Conservation (phyloP, 2,329 filamentous ascomycete species). For the Paracoccidioides brasiliensis region DNA sequence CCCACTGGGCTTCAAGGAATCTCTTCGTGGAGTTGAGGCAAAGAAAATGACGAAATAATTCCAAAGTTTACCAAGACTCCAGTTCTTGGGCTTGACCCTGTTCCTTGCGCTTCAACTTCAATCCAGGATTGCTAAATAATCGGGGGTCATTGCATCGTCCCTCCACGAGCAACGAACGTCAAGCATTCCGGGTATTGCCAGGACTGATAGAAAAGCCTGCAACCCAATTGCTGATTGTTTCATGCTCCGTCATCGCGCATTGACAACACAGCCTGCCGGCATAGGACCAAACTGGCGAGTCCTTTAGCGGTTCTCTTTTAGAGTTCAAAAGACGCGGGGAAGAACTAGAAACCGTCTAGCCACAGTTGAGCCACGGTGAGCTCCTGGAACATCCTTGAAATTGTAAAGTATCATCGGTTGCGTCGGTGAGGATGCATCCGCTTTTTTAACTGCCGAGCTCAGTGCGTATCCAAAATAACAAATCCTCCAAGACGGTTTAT, state of each 20-base stretch:
- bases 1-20: too few relatives aligned
- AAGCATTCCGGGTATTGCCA: neutral
- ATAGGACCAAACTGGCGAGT: neutral
- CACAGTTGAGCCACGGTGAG: neutral
- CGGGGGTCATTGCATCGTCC: too few relatives aligned
- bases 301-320: neutral
- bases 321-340: neutral
- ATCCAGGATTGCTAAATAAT: too few relatives aligned
- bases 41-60: too few relatives aligned
- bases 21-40: too few relatives aligned
- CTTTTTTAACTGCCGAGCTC: neutral
- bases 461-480: neutral
- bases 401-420: slow-evolving; percentile 2
- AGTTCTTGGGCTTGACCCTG: too few relatives aligned
- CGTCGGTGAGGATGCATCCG: neutral
- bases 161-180: neutral
- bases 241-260: neutral
- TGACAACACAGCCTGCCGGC: neutral
- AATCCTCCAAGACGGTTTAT: neutral
- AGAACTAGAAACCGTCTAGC: neutral
- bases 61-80: too few relatives aligned
- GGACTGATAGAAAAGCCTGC: neutral
- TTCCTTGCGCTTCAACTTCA: too few relatives aligned
- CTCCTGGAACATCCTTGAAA: neutral
- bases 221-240: neutral